Evolutionary conservation across 371 early-diverging fungal genomes (phyloP), one percentile per base, ranked within the genome.

Genomic region (Mortierella sp.): DNA sequence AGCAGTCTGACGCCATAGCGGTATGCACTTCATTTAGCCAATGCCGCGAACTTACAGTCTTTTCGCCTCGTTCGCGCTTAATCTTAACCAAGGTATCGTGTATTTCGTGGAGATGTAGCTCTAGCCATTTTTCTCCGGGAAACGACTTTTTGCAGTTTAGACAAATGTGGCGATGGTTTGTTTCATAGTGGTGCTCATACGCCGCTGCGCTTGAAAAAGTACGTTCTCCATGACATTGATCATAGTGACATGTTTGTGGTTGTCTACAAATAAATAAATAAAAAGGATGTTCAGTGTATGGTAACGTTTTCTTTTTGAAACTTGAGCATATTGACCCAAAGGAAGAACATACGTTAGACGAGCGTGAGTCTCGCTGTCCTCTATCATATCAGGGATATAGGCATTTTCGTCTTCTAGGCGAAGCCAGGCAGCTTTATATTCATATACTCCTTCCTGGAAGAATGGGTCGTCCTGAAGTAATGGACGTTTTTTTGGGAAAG

Each of bases 181-280:
- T 83, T 65, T 90, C 90, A 67, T 91, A 90, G 64, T 92, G 92
- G 1, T 77, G 62, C 58, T 91, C 89, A 65, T 88, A 92, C 1
- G 89, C 87, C 16, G 74, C 63, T 10, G 83, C 52, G 4, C 70
- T 70, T 21, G 87, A 84, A 63, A 90, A 85, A 16, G 77, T 58
- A 63, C 69, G 21, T 24, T 72, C 69, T 24, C 72, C 67, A 5
- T 70, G 55, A 45, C 85, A 85, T 16, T 57, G 45, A 22, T 67
- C 65, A n/a, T 78, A 68, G 43, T 84, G 81, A 50, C 86, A 85
- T 50, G 58, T 63, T 24, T 84, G 84, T 33, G 53, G 41, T 28
- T 55, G 57, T 38, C 58, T 28, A n/a, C 33, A 7, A 36, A 65
- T 19, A 52, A 36, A 65, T 19, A 52, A 19, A 28, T 32, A 24